These are phyloP conservation scores for Scedosporium aurantiacum DNA, from an alignment of 2,329 filamentous ascomycete species.

Conservation along the genomic window DNA sequence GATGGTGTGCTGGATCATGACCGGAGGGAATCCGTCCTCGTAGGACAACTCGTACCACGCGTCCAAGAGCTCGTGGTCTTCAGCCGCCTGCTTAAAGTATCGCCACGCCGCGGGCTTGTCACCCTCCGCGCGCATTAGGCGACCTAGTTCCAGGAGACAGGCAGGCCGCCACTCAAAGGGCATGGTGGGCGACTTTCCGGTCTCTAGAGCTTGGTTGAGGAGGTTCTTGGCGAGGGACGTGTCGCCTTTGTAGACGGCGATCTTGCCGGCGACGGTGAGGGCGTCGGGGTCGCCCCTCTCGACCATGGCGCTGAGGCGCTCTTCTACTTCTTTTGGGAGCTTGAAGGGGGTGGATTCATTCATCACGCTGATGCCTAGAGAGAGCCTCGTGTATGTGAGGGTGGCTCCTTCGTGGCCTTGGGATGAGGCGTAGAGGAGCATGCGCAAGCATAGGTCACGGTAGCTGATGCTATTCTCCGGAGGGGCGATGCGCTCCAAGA, in stretches of 20 bases:
- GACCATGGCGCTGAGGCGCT: conserved; percentile 21
- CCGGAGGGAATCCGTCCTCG: neutral
- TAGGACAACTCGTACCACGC: neutral
- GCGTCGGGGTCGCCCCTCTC: conserved; percentile 20
- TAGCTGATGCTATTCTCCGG: conserved; percentile 1
- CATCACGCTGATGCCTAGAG: neutral
- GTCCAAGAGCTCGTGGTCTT: neutral
- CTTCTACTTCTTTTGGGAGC: conserved; percentile 16
- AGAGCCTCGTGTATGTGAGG: conserved; percentile 10
- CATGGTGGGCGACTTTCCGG: neutral
- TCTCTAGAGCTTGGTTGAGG: conserved; percentile 3
- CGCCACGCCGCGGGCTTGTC: neutral
- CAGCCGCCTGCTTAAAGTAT: neutral
- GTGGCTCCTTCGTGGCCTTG: conserved; percentile 19
- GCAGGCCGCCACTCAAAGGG: neutral
- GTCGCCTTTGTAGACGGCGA: neutral
- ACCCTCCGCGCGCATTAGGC: neutral
- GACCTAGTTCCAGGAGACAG: neutral
- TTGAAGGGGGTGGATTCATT: neutral
- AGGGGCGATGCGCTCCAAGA: neutral
- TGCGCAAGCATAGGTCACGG: conserved; percentile 12
- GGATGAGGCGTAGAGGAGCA: conserved; percentile 22
- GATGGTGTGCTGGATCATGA: neutral
- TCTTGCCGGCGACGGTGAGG: conserved; percentile 19
- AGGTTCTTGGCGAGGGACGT: conserved; percentile 6